phyloP scores from a whole-genome alignment of 2,329 filamentous ascomycete species.

The Penicillium palitans region DNA sequence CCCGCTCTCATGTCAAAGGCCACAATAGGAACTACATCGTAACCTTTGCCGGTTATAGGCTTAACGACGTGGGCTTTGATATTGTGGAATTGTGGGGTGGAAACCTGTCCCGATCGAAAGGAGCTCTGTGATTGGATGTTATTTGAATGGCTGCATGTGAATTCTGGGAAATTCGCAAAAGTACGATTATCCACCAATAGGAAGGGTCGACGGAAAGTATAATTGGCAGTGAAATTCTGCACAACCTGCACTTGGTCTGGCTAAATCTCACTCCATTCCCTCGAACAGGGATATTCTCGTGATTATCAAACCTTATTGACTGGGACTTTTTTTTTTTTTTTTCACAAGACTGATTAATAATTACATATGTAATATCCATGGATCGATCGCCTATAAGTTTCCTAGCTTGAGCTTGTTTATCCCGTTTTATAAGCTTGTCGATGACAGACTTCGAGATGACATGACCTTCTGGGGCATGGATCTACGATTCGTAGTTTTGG shows the following conservation, averaged over 20 bases:
- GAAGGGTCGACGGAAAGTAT: not conserved
- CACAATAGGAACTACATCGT: not conserved
- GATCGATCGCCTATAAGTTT: too few relatives aligned
- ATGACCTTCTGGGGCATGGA: not conserved
- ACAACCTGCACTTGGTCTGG: not conserved
- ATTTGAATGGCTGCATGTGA: not conserved
- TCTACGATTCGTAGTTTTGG: not conserved
- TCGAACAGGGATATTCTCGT: not conserved
- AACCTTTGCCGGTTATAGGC: not conserved
- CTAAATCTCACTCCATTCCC: not conserved
- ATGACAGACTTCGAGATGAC: not conserved
- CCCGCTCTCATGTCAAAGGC: not conserved
- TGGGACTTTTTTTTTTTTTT: not conserved
- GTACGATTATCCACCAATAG: not conserved
- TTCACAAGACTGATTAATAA: too few relatives aligned
- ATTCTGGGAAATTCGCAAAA: not conserved
- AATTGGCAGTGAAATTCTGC: not conserved
- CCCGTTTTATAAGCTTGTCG: not conserved
- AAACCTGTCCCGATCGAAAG: not conserved
- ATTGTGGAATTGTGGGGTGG: not conserved
- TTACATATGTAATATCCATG: too few relatives aligned
- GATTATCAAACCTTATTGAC: not conserved
- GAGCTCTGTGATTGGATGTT: not conserved
- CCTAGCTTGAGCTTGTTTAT: not conserved
- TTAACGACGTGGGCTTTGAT: not conserved